Conservation (phyloP, 176 grass and related monocot genomes). For the Dendrocalamus sinicus region DNA sequence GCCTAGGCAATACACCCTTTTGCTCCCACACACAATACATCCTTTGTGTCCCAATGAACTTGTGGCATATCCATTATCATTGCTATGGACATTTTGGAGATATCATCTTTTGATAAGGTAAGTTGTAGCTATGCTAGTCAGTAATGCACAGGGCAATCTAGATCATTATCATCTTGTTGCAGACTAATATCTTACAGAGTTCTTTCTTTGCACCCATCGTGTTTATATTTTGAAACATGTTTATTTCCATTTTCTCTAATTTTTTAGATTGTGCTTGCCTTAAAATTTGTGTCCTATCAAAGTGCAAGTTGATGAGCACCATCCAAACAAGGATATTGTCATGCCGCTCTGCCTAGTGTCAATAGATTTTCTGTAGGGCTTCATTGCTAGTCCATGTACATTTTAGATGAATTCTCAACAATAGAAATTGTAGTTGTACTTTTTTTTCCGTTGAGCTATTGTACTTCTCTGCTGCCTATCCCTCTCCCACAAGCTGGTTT, state of each 20-base stretch:
- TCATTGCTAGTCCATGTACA: not conserved
- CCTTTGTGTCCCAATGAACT: constrained; percentile 23
- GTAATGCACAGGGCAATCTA: constrained; percentile 19
- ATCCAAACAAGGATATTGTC: not conserved
- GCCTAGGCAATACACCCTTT: constrained; percentile 18
- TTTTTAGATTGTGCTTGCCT: not conserved
- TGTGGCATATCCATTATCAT: constrained; percentile 24
- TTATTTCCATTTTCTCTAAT: not conserved
- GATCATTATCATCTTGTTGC: not conserved
- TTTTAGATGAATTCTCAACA: not conserved
- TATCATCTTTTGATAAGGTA: constrained; percentile 39
- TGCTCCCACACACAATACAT: not conserved
- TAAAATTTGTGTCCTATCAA: not conserved
- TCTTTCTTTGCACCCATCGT: not conserved
- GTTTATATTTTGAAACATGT: constrained; percentile 18
- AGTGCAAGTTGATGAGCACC: not conserved
- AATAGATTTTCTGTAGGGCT: not conserved
- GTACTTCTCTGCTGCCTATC: not conserved
- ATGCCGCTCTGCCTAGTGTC: not conserved
- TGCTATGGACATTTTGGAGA: constrained; percentile 34
- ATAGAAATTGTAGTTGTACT: not conserved
- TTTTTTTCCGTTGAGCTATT: not conserved
- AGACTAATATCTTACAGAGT: not conserved
- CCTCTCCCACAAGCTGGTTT: not conserved
- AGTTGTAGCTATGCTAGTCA: constrained; percentile 29